phyloP scores from a whole-genome alignment of 164 flowering plant genomes.

The Dillenia suffruticosa region DNA sequence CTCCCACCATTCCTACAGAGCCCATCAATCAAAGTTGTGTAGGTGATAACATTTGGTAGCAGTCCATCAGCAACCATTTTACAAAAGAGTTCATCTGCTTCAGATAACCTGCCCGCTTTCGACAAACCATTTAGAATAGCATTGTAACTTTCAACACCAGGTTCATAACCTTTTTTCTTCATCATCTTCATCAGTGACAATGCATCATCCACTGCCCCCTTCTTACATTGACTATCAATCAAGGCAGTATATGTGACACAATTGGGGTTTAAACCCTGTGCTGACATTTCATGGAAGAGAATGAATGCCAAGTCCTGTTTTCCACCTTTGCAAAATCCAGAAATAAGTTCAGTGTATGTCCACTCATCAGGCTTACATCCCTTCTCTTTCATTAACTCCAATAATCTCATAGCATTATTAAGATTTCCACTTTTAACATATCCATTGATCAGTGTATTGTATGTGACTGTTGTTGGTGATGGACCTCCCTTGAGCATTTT shows the following conservation, averaged over 20 bases:
- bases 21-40: conserved; percentile 69
- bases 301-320: conserved; percentile 43
- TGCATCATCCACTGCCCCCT: conserved; percentile 50
- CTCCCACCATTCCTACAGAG: conserved; percentile 51
- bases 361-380: conserved; percentile 67
- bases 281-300: conserved; percentile 47
- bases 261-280: conserved; percentile 49
- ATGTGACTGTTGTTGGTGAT: conserved; percentile 56
- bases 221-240: conserved; percentile 72
- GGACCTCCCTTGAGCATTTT: conserved; percentile 68
- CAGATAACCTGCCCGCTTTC: conserved; percentile 36
- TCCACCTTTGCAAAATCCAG: conserved; percentile 61
- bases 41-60: conserved; percentile 65
- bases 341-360: conserved; percentile 66
- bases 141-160: conserved; percentile 57
- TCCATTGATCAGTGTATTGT: conserved; percentile 66
- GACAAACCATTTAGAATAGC: conserved; percentile 55
- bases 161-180: conserved; percentile 40
- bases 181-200: conserved; percentile 48
- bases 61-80: conserved; percentile 51
- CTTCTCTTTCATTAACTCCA: conserved; percentile 63
- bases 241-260: conserved; percentile 48
- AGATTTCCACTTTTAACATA: conserved; percentile 41
- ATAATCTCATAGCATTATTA: conserved; percentile 56
- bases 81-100: conserved; percentile 34